These are phyloP conservation scores for Vickermania ingenoplastis DNA, from an alignment of 208 protist genomes.

Conservation along the genomic window DNA sequence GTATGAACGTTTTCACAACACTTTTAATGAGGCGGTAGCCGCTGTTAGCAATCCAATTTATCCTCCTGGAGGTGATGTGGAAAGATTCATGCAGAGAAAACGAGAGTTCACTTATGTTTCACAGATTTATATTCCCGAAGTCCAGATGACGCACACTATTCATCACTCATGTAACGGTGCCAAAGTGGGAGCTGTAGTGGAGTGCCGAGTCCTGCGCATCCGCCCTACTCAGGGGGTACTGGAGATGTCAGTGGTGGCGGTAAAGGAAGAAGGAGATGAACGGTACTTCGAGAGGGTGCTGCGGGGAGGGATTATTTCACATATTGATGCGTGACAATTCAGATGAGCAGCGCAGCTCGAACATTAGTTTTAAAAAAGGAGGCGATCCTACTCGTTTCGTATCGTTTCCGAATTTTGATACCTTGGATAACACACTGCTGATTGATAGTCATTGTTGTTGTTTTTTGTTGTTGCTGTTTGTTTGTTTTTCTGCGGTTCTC, in stretches of 20 bases:
- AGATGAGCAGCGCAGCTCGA: neutral
- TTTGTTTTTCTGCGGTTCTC: neutral
- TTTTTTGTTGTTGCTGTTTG: slow-evolving; percentile 1
- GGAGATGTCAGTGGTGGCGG: slow-evolving; percentile 34
- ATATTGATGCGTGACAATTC: slow-evolving; percentile 42
- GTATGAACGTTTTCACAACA: slow-evolving; percentile 26
- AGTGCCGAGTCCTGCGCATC: slow-evolving; percentile 51
- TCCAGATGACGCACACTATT: slow-evolving; percentile 71
- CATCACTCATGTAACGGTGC: slow-evolving; percentile 44
- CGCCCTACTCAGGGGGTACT: slow-evolving; percentile 59
- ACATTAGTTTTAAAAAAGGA: neutral
- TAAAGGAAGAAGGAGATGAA: slow-evolving; percentile 51
- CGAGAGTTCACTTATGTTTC: slow-evolving; percentile 34
- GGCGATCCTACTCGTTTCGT: too few relatives aligned
- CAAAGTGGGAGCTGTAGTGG: slow-evolving; percentile 57
- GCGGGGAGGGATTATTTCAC: slow-evolving; percentile 42
- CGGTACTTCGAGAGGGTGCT: slow-evolving; percentile 47
- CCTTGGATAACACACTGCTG: too few relatives aligned
- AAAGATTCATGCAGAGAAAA: neutral
- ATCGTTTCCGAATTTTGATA: too few relatives aligned
- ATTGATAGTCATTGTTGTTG: neutral
- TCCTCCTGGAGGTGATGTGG: neutral
- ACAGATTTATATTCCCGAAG: slow-evolving; percentile 70
- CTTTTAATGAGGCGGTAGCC: neutral
- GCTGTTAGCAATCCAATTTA: neutral